Conservation (phyloP, 2,329 filamentous ascomycete species). For the Berkeleyomyces basicola region DNA sequence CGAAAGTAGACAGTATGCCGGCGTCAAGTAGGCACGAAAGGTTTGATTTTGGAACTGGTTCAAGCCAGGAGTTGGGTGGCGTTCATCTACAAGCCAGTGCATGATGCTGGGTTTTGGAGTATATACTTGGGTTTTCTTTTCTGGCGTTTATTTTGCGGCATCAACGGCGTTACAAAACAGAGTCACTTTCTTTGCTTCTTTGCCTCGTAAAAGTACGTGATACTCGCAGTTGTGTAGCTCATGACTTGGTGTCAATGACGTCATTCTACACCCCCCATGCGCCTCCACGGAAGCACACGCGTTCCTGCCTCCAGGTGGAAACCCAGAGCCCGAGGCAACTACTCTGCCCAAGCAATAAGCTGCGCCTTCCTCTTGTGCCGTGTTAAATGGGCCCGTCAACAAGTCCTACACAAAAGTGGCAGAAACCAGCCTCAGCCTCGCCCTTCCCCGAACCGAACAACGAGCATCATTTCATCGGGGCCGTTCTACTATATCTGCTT, state of each 20-base stretch:
- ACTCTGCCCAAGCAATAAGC: background rate
- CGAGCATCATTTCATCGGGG: background rate
- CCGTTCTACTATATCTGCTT: background rate
- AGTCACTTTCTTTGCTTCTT: background rate
- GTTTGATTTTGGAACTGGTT: background rate
- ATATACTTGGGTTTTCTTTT: background rate
- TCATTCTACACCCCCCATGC: background rate
- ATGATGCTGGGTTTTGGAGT: background rate
- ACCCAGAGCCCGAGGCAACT: background rate
- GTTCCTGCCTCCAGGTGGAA: background rate
- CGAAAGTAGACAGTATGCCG: slow-evolving; percentile 25
- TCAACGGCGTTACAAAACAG: background rate
- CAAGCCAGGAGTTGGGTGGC: background rate
- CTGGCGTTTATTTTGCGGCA: background rate
- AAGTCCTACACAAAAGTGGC: background rate
- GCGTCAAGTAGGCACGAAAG: no score
- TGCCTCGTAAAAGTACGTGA: background rate
- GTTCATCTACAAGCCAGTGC: background rate
- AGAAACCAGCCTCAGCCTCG: background rate
- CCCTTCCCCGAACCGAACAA: background rate
- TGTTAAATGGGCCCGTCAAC: background rate
- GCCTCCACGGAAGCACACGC: background rate
- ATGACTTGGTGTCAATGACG: background rate
- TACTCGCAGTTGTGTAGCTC: background rate
- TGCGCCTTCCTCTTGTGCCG: background rate